phyloP scores from a whole-genome alignment of 2,329 filamentous ascomycete genomes.

The Malbranchea cinnamomea region DNA sequence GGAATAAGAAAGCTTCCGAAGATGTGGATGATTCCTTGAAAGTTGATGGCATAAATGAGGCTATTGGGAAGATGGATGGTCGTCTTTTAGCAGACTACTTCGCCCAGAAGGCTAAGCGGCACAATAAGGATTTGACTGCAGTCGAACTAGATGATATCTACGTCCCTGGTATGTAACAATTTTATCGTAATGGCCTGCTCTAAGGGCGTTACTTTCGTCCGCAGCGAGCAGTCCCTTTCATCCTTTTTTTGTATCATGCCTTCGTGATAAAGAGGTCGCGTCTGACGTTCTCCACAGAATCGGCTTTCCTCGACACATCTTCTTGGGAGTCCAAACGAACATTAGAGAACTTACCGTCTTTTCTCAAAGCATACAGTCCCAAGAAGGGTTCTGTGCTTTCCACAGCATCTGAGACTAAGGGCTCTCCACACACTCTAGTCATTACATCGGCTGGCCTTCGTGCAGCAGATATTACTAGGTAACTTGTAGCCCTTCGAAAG shows the following conservation, averaged over 20 bases:
- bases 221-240: too few species aligned
- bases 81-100: slow-evolving; percentile 74
- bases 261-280: not conserved
- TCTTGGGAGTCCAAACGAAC: slow-evolving; percentile 52
- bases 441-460: slow-evolving; percentile 73
- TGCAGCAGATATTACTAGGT: slow-evolving; percentile 71
- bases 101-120: slow-evolving; percentile 61
- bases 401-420: slow-evolving; percentile 51
- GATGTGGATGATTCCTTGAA: slow-evolving; percentile 34
- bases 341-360: slow-evolving; percentile 60
- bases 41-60: slow-evolving; percentile 61
- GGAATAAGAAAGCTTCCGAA: slow-evolving; percentile 11
- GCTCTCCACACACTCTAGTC: slow-evolving; percentile 72
- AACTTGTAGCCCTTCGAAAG: slow-evolving; percentile 14
- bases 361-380: slow-evolving; percentile 49
- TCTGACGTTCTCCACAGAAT: slow-evolving; percentile 35
- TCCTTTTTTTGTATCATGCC: not conserved
- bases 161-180: slow-evolving; percentile 48
- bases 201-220: not conserved
- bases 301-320: slow-evolving; percentile 64
- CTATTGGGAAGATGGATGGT: slow-evolving; percentile 70
- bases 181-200: too few species aligned
- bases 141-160: slow-evolving; percentile 75
- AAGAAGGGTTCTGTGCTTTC: slow-evolving; percentile 45
- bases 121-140: slow-evolving; percentile 64